Base-by-base conservation (phyloP, 805 yeast genomes). In the Suhomyces faveliae region DNA sequence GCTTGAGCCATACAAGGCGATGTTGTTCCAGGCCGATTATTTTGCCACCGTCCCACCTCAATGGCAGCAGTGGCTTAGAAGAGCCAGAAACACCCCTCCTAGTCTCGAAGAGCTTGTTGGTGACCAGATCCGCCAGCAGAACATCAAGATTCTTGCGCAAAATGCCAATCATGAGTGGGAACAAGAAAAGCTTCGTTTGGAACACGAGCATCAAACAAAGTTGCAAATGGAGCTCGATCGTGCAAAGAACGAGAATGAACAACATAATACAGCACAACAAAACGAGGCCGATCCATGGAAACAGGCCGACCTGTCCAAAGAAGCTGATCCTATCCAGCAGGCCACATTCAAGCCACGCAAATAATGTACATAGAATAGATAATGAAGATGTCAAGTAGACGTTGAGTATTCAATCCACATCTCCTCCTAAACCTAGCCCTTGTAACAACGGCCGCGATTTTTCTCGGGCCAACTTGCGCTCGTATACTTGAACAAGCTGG, bases 11-110 rank as follows among this genome's bases (percentile, higher is more conserved):
- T 61, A 66, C 35, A 64, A 68, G 33, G 70, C 73, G 39, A 71
- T 73, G 47, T 61, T 72, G 4, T 78, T 77, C 58, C 73, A 79
- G 40, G 79, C 77, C 5, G 86, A 84, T 51, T 84, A 84, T 53
- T 81, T 80, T 53, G 62, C 72, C 5, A 79, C 81, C 13, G 80
- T 76, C 2, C 83, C 83, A 13, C 80, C 89, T 12, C 89, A 82
- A 57, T 88, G 96, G 95, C 70, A 79, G 33, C 91, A 85, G 61
- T 88, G 96, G 96, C 73, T 89, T 17, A 66, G 92, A 45, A 71
- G 79, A 55, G 81, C 87, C 2, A 72, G 94, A 43, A 64, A 70
- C 1, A 59, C 65, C 2, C 74, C 83, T 5, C 96, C 96, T 0
- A 71, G 83, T 0, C 56, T 88, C 17, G 70, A 75, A 33, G 96